A percentile compares a stretch with the other conserved stretches of the same genome.
phyloP scores from a whole-genome alignment of 306 rosid species.

The Pyrus bretschneideri region DNA sequence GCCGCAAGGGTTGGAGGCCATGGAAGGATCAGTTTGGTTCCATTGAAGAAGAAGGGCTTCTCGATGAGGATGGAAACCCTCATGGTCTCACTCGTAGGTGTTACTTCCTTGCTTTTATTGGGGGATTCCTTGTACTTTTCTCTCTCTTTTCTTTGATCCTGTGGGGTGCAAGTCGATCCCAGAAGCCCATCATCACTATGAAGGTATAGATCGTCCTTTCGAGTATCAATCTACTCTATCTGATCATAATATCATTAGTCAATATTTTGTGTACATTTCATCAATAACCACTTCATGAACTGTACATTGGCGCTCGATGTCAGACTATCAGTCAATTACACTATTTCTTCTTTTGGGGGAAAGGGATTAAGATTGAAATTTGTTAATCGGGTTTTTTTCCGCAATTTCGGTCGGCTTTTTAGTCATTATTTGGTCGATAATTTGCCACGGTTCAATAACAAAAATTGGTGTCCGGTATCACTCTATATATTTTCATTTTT shows the following conservation, averaged over 20 bases:
- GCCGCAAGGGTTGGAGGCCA: slow-evolving; percentile 40
- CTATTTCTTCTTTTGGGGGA: background rate
- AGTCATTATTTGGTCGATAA: no score
- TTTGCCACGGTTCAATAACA: no score
- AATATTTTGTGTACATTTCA: background rate
- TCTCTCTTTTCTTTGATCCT: slow-evolving; percentile 63
- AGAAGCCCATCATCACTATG: slow-evolving; percentile 58
- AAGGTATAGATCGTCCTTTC: slow-evolving; percentile 27
- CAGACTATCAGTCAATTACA: background rate
- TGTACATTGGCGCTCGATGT: background rate
- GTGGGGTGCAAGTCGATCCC: slow-evolving; percentile 83
- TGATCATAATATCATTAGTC: background rate
- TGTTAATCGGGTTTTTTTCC: background rate
- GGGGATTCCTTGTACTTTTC: slow-evolving; percentile 45
- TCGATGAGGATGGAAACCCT: slow-evolving; percentile 22
- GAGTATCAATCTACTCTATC: background rate
- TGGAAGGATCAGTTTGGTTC: slow-evolving; percentile 63
- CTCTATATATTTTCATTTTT: background rate
- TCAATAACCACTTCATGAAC: background rate
- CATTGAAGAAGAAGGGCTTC: slow-evolving; percentile 84
- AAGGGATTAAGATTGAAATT: background rate
- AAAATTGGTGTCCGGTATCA: no score
- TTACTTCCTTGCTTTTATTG: slow-evolving; percentile 46
- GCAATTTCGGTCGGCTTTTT: no score
- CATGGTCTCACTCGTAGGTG: slow-evolving; percentile 47